These are phyloP conservation scores for Xylaria castorea DNA, from an alignment of 495 filamentous ascomycete species.

Conservation along the genomic window DNA sequence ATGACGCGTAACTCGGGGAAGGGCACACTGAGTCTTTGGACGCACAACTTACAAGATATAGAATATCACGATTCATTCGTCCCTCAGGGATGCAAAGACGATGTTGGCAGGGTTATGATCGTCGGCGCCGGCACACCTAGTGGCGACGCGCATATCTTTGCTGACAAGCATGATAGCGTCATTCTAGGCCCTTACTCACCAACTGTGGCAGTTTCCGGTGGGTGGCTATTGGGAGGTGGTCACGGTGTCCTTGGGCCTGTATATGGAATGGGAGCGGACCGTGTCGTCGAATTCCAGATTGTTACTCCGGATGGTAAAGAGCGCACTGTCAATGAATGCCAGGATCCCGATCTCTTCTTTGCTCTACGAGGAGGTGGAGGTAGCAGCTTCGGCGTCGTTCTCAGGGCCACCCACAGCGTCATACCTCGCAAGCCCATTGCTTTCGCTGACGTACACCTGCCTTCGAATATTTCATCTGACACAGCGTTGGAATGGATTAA, in stretches of 20 bases:
- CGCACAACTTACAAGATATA: slow-evolving; percentile 62
- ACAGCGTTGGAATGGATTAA: slow-evolving; percentile 44
- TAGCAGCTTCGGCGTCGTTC: slow-evolving; percentile 60
- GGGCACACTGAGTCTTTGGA: slow-evolving; percentile 65
- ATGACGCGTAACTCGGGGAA: slow-evolving; percentile 56
- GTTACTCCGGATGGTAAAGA: slow-evolving; percentile 61
- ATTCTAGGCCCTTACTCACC: slow-evolving; percentile 47
- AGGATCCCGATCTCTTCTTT: slow-evolving; percentile 66
- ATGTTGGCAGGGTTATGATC: slow-evolving; percentile 47
- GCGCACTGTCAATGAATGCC: slow-evolving; percentile 53
- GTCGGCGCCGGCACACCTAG: slow-evolving; percentile 50
- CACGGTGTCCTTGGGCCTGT: slow-evolving; percentile 59
- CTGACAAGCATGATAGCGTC: slow-evolving; percentile 44
- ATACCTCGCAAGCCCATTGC: slow-evolving; percentile 44
- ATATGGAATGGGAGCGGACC: slow-evolving; percentile 69
- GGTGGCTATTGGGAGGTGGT: slow-evolving; percentile 69
- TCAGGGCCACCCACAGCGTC: slow-evolving; percentile 54
- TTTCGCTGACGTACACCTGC: slow-evolving; percentile 49
- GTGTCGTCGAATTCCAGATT: slow-evolving; percentile 67
- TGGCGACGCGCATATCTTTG: slow-evolving; percentile 42
- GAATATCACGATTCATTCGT: slow-evolving; percentile 46
- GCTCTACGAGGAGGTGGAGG: slow-evolving; percentile 66
- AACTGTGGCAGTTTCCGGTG: slow-evolving; percentile 60
- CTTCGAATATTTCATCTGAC: slow-evolving; percentile 32
- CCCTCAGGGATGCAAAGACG: slow-evolving; percentile 36